Evolutionary conservation across 2,329 filamentous ascomycete species (phyloP).

Genomic region (Fonsecaea multimorphosa): DNA sequence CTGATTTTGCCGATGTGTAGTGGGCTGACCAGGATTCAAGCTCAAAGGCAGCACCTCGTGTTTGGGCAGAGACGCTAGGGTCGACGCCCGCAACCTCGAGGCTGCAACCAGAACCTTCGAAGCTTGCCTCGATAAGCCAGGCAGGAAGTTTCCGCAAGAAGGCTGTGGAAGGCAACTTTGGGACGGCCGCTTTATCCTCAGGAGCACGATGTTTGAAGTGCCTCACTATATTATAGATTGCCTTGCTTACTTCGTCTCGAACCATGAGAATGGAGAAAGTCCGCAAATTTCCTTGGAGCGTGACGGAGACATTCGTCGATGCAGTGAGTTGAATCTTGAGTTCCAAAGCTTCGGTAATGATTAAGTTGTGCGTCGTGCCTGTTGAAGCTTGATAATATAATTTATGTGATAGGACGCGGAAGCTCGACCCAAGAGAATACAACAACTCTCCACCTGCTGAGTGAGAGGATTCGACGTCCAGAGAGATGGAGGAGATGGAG

Average conservation of each 20-base stretch:
- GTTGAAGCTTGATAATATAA: conserved; percentile 92
- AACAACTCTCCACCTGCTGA: conserved; percentile 81
- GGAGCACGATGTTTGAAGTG: conserved; percentile 77
- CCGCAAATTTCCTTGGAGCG: conserved; percentile 78
- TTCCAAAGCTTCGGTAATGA: conserved; percentile 87
- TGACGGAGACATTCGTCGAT: conserved; percentile 81
- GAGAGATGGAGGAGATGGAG: conserved; percentile 87
- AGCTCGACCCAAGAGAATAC: conserved; percentile 82
- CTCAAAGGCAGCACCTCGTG: conserved; percentile 82
- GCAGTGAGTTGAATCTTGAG: conserved; percentile 84
- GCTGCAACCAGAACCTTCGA: conserved; percentile 88
- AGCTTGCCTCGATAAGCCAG: conserved; percentile 82
- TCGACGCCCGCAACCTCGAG: conserved; percentile 91
- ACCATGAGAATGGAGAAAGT: conserved; percentile 90
- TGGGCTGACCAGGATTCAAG: conserved; percentile 87
- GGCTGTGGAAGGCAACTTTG: conserved; percentile 51
- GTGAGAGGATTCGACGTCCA: conserved; percentile 96
- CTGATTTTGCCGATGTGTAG: conserved; percentile 81
- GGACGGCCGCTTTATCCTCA: conserved; percentile 60
- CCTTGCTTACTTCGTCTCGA: conserved; percentile 88
- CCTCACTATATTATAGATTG: conserved; percentile 85
- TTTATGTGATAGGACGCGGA: conserved; percentile 82
- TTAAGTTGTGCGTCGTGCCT: conserved; percentile 81
- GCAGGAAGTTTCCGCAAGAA: conserved; percentile 78
- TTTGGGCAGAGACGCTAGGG: conserved; percentile 77